These are phyloP conservation scores for Aegilops tauschii DNA, from an alignment of 176 grass and related monocot genomes.

Conservation along the genomic window DNA sequence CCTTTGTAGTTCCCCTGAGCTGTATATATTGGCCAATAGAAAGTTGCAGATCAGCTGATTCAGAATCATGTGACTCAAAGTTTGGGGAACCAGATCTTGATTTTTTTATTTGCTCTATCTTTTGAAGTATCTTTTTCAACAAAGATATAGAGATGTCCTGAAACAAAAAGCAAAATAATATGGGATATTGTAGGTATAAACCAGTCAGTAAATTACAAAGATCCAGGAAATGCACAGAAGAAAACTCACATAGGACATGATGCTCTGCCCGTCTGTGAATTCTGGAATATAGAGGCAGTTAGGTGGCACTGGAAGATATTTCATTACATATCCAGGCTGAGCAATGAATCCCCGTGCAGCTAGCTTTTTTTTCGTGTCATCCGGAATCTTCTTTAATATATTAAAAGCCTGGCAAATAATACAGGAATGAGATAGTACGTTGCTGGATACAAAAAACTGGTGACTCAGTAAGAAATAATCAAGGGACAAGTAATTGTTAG, in stretches of 20 bases:
- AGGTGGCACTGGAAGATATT: constrained; percentile 76
- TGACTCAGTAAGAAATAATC: neutral
- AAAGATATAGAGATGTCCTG: constrained; percentile 78
- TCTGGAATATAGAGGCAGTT: constrained; percentile 90
- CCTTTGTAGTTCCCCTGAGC: constrained; percentile 87
- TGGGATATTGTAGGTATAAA: constrained; percentile 12
- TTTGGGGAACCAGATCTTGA: constrained; percentile 82
- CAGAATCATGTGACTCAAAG: constrained; percentile 73
- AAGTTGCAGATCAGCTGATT: constrained; percentile 70
- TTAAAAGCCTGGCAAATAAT: constrained; percentile 67
- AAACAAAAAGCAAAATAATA: constrained; percentile 37
- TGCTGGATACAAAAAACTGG: neutral
- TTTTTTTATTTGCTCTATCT: constrained; percentile 91
- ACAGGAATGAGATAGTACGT: neutral
- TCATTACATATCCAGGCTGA: constrained; percentile 79
- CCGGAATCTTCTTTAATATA: constrained; percentile 72
- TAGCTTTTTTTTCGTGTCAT: constrained; percentile 74
- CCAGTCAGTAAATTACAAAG: constrained; percentile 20
- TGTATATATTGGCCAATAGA: constrained; percentile 66
- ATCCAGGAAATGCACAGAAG: neutral
- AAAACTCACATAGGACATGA: constrained; percentile 89
- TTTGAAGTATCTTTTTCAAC: constrained; percentile 82
- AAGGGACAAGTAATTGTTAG: neutral
- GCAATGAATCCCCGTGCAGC: constrained; percentile 61
- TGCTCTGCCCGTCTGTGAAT: constrained; percentile 71